Conservation (phyloP, 352 stramenopile species). For the Phytophthora capsici region DNA sequence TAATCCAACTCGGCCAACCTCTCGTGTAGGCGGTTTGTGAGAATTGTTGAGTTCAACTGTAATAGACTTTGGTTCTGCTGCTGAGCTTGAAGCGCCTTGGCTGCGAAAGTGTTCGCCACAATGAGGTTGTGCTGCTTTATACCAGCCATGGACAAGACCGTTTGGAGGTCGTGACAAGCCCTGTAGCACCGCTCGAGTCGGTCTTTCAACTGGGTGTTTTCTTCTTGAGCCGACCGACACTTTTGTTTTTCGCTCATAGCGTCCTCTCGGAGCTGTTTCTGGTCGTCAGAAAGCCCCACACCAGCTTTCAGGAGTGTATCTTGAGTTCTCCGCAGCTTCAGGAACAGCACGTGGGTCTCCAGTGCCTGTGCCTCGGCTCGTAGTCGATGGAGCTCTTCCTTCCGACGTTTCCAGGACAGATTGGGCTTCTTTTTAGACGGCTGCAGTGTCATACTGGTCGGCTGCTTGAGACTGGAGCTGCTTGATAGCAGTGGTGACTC, state of each 20-base stretch:
- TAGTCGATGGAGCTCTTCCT: conserved; percentile 39
- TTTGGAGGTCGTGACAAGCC: conserved; percentile 18
- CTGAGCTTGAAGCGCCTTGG: conserved; percentile 9
- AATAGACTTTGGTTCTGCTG: neutral
- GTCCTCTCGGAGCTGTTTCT: conserved; percentile 9
- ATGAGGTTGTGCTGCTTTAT: conserved; percentile 11
- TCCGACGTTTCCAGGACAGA: conserved; percentile 41
- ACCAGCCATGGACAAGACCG: conserved; percentile 5
- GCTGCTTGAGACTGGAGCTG: neutral
- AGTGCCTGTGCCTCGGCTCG: conserved; percentile 33
- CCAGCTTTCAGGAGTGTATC: conserved; percentile 7
- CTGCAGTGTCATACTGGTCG: neutral
- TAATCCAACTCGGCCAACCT: conserved; percentile 4
- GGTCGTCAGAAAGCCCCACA: conserved; percentile 10
- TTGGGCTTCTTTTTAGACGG: conserved; percentile 34
- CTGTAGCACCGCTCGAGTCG: conserved; percentile 10
- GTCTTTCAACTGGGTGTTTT: conserved; percentile 21
- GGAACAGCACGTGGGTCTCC: conserved; percentile 31
- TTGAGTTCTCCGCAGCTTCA: conserved; percentile 24
- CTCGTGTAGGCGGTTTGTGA: conserved; percentile 2
- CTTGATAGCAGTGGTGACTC: neutral
- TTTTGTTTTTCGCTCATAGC: conserved; percentile 13
- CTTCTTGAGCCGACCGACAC: neutral
- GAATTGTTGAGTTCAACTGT: neutral
- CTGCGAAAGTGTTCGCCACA: neutral